These are phyloP conservation scores for Seiridium unicorne DNA, from an alignment of 2,329 filamentous ascomycete species.

Conservation along the genomic window DNA sequence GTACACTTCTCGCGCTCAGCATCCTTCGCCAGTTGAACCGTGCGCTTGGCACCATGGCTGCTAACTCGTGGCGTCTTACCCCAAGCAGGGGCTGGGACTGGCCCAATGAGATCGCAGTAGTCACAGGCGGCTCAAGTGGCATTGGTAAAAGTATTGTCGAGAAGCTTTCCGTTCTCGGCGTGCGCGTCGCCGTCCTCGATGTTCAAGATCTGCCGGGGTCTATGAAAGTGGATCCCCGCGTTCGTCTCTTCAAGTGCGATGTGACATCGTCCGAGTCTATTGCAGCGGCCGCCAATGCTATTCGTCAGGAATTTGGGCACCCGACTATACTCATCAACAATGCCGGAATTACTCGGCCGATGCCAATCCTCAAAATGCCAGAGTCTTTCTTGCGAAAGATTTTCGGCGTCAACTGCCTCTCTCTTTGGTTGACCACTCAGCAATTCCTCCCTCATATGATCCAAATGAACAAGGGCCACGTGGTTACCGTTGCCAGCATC, in stretches of 20 bases:
- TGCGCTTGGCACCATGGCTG: background rate
- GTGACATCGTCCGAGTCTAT: conserved; percentile 46
- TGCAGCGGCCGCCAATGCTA: conserved; percentile 33
- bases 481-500: conserved; percentile 52
- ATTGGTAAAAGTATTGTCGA: conserved; percentile 34
- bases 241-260: conserved; percentile 41
- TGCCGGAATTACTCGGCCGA: conserved; percentile 37
- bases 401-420: conserved; percentile 46
- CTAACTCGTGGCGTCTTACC: background rate
- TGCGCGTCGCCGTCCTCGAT: conserved; percentile 36
- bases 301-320: conserved; percentile 31
- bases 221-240: conserved; percentile 21
- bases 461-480: conserved; percentile 46
- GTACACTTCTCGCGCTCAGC: background rate
- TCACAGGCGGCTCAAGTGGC: conserved; percentile 26
- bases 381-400: conserved; percentile 37
- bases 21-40: background rate
- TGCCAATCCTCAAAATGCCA: conserved; percentile 38
- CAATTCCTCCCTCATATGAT: conserved; percentile 49
- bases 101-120: conserved; percentile 24
- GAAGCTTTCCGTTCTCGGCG: conserved; percentile 30
- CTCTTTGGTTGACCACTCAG: conserved; percentile 43
- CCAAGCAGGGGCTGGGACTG: conserved; percentile 19
- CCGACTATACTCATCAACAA: conserved; percentile 40
- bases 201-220: conserved; percentile 16